phyloP scores from a whole-genome alignment of 2,329 filamentous ascomycete species.

The Pestalotiopsis sp. region DNA sequence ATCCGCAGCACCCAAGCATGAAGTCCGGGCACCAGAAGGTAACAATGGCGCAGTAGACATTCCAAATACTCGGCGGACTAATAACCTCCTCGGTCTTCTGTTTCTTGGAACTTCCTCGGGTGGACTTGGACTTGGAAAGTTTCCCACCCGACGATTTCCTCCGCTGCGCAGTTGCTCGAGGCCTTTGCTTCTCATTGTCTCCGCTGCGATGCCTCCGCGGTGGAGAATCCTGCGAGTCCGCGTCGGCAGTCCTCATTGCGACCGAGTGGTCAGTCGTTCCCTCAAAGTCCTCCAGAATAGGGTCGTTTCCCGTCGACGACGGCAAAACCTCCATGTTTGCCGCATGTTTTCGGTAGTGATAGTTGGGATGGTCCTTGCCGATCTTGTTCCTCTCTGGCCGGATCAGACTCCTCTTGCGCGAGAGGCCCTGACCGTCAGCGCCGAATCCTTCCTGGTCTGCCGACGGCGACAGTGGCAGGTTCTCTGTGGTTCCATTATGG shows the following conservation, averaged over 20 bases:
- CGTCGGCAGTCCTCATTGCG: slow-evolving; percentile 45
- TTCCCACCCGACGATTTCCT: slow-evolving; percentile 57
- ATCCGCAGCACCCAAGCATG: slow-evolving; percentile 82
- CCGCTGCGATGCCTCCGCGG: slow-evolving; percentile 36
- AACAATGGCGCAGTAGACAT: slow-evolving; percentile 88
- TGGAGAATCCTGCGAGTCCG: slow-evolving; percentile 45
- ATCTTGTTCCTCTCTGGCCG: slow-evolving; percentile 86
- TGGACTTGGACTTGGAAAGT: slow-evolving; percentile 55
- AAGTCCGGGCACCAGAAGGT: slow-evolving; percentile 95
- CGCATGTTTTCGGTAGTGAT: slow-evolving; percentile 93
- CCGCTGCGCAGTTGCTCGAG: slow-evolving; percentile 37
- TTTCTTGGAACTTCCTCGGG: slow-evolving; percentile 48
- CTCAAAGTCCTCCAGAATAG: slow-evolving; percentile 77
- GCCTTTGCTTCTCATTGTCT: slow-evolving; percentile 39
- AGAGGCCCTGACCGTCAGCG: slow-evolving; percentile 37
- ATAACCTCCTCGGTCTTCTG: slow-evolving; percentile 63
- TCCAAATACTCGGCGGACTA: slow-evolving; percentile 86
- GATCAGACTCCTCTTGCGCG: slow-evolving; percentile 84
- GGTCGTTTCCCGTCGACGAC: slow-evolving; percentile 90
- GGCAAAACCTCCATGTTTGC: slow-evolving; percentile 89
- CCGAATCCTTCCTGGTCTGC: slow-evolving; percentile 32
- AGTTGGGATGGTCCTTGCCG: slow-evolving; percentile 87
- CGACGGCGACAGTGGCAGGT: slow-evolving; percentile 55
- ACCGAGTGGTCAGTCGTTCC: slow-evolving; percentile 59
- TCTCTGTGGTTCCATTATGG: slow-evolving; percentile 59